Evolutionary conservation across 495 filamentous ascomycete species (phyloP), one percentile per base, ranked within the genome.

Genomic region (Aspergillus nanangensis): DNA sequence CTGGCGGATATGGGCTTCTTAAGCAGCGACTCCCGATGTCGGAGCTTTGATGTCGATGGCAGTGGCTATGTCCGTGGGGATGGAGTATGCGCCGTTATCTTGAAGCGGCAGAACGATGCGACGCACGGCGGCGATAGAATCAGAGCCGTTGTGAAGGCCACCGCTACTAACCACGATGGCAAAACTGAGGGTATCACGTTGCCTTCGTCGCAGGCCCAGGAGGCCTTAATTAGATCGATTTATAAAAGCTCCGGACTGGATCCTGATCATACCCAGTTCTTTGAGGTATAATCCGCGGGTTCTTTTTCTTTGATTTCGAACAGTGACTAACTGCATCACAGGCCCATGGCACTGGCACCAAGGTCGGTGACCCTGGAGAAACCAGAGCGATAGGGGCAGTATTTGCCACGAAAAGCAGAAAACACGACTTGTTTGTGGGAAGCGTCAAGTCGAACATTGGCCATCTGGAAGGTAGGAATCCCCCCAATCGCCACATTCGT

Each of bases 121-220:
- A 27, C 63, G 7, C 3, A 4, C 5, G 54, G 52, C 29, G 56
- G 54, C 35, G 63, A 70, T 43, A 39, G 43, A 3, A 63, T 70
- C 34, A 51, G 56, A 5, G 54, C 59, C 8, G 47, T 74, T 7
- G 69, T 77, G 35, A 51, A 61, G 4, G 58, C 48, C 8, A 66
- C 58, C 9, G 60, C 67, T 0, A 50, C 77, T 15, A 85, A 81
- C 47, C 77, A 56, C 13, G 61, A 67, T 41, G 63, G 65, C 0
- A 38, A 54, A 45, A 50, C 66, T 32, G 24, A 43, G 3, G 50
- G 41, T 3, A 44, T 58, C 3, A 57, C 54, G 14, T 24, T 41
- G 14, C 58, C 59, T n/a, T 47, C 20, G 14, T 19, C 33, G 1
- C 44, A 50, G 7, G 60, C 64, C 2, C 64, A 65, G 39, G 57